phyloP scores from a whole-genome alignment of 2,329 filamentous ascomycete species.

The Colletotrichum abscissum region DNA sequence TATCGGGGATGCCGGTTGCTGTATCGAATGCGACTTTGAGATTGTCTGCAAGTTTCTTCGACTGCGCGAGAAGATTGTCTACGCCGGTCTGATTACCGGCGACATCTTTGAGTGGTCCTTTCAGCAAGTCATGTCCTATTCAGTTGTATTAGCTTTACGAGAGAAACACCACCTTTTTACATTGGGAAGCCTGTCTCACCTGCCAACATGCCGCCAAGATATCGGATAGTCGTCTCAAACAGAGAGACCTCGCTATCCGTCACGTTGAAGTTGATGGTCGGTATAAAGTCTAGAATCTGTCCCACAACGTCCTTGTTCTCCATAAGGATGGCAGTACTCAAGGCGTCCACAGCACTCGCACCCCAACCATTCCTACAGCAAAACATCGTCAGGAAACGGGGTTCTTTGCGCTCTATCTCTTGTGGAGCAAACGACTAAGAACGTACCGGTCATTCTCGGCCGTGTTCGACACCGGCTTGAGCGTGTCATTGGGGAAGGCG shows the following conservation, averaged over 20 bases:
- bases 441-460: conserved; percentile 76
- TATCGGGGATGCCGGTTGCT: conserved; percentile 78
- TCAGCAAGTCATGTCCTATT: conserved; percentile 76
- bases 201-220: conserved; percentile 83
- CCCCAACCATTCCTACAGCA: conserved; percentile 81
- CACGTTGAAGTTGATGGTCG: conserved; percentile 75
- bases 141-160: background rate
- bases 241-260: conserved; percentile 75
- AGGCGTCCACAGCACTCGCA: conserved; percentile 82
- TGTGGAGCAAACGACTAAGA: too few species aligned
- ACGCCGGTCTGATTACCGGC: conserved; percentile 59
- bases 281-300: conserved; percentile 77
- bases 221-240: conserved; percentile 93
- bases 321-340: conserved; percentile 86
- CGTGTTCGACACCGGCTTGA: conserved; percentile 74
- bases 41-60: conserved; percentile 75
- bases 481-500: conserved; percentile 82
- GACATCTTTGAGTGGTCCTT: conserved; percentile 69
- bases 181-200: conserved; percentile 53
- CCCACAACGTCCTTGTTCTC: conserved; percentile 73
- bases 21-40: conserved; percentile 85
- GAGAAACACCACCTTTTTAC: background rate
- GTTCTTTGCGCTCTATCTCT: background rate
- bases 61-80: conserved; percentile 72
- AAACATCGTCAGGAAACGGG: conserved; percentile 33